phyloP scores from a whole-genome alignment of 768 basidiomycete genomes.

The Mycena polygramma region DNA sequence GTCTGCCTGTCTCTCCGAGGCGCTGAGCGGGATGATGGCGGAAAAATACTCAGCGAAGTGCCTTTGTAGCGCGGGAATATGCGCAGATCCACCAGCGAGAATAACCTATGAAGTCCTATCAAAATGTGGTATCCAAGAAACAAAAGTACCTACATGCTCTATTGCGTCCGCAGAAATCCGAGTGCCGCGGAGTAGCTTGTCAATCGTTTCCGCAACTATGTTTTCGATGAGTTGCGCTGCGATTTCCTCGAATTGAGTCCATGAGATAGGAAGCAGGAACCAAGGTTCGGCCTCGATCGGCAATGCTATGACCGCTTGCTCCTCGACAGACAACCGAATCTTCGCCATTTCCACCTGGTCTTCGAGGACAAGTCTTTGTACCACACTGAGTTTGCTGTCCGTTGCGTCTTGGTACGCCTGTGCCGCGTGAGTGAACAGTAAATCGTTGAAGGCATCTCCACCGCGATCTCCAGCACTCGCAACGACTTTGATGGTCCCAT shows the following conservation, averaged over 20 bases:
- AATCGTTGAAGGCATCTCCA: background rate
- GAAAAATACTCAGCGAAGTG: background rate
- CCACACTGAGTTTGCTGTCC: background rate
- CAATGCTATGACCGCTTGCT: background rate
- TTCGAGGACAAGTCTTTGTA: background rate
- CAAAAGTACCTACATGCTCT: background rate
- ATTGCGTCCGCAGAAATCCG: background rate
- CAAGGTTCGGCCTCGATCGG: background rate
- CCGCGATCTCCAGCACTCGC: background rate
- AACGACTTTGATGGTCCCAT: background rate
- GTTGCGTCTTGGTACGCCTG: background rate
- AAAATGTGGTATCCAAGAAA: background rate
- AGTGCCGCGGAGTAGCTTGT: background rate
- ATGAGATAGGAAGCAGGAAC: background rate
- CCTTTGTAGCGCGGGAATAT: background rate
- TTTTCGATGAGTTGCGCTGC: background rate
- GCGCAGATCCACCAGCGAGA: conserved; percentile 4
- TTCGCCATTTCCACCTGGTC: conserved; percentile 22
- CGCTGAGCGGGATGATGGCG: background rate
- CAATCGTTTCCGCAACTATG: background rate
- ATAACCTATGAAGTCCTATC: background rate
- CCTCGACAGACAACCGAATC: background rate
- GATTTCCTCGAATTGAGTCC: background rate
- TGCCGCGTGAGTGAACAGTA: background rate
- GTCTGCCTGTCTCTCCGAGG: background rate